Evolutionary conservation across 2,329 filamentous ascomycete species (phyloP), one percentile per base, ranked within the genome.

Genomic region (Geosmithia putterillii): DNA sequence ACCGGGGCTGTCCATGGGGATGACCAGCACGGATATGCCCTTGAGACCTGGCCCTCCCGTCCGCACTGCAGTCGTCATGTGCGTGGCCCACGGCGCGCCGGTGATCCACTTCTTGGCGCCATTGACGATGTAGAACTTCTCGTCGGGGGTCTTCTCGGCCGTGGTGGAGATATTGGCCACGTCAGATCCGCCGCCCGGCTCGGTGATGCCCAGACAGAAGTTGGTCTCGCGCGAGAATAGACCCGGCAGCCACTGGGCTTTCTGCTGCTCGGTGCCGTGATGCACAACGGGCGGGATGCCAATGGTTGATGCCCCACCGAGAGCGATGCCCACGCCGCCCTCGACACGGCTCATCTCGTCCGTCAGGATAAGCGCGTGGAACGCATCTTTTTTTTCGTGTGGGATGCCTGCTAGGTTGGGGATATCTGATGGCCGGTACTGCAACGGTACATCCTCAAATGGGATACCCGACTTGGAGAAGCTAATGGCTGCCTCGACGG

Each of bases 41-140:
- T 52, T 51, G 42, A 64, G 64, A 10, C 76, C 76, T 1, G 67
- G 57, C 0, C 66, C 71, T 4, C 75, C 74, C 1, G 76, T 81
- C 7, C 76, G 65, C 5, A 79, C 76, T 2, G 77, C 79, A 12
- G 77, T 75, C 0, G 77, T 79, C 56, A 74, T 72, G 54, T 77
- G 76, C 41, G 76, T 69, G 12, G 78, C 73, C 66, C 69, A 77
- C 1, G 74, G 69, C 14, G 66, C 73, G 40, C 76, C 76, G 1
- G 79, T 81, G 49, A 83, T 82, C 76, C 77, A 81, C 55, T 81
- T 81, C 64, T 83, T 83, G 42, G 70, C 69, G 1, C 79, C 79
- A 45, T 79, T 81, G n/a, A 83, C 75, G 32, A 80, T 52, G 50
- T 81, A 83, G 41, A 63, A 55, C 28, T 65, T 61, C 0, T 70